Evolutionary conservation across 176 grass and related monocot species (phyloP).

Genomic region (Eleusine indica): DNA sequence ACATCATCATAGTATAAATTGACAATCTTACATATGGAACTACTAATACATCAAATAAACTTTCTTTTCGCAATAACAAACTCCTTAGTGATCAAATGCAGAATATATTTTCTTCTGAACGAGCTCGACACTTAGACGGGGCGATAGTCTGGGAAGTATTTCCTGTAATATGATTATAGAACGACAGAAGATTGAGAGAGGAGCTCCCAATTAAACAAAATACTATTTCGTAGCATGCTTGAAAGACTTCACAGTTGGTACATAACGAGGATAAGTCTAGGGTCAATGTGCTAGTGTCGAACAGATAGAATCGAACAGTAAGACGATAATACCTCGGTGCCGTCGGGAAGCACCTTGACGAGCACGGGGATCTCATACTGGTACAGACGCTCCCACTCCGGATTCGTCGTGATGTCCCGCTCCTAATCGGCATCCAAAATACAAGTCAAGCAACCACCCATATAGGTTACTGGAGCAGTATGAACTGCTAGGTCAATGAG

Average conservation of each 20-base stretch:
- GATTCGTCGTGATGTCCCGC: constrained; percentile 76
- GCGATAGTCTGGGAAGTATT: constrained; percentile 83
- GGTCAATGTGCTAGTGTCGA: not conserved
- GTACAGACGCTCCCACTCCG: constrained; percentile 74
- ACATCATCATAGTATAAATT: constrained; percentile 11
- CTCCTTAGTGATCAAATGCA: constrained; percentile 67
- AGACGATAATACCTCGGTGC: constrained; percentile 57
- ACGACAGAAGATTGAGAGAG: not conserved
- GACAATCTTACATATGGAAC: constrained; percentile 18
- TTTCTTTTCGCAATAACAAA: not conserved
- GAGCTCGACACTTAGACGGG: constrained; percentile 85
- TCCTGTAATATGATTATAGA: constrained; percentile 51
- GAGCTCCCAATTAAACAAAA: not conserved
- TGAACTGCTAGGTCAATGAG: not conserved
- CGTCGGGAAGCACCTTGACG: constrained; percentile 71
- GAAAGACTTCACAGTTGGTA: not conserved
- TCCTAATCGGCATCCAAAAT: constrained; percentile 46
- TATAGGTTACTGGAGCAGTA: not conserved
- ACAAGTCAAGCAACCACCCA: constrained; percentile 9
- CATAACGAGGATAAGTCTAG: not conserved
- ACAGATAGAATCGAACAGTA: not conserved
- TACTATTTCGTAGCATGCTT: not conserved
- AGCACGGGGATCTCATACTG: constrained; percentile 97
- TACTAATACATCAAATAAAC: constrained; percentile 5
- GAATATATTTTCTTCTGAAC: constrained; percentile 82